Evolutionary conservation across 768 basidiomycete genomes (phyloP).

Genomic region (Auricularia auricula-judae): DNA sequence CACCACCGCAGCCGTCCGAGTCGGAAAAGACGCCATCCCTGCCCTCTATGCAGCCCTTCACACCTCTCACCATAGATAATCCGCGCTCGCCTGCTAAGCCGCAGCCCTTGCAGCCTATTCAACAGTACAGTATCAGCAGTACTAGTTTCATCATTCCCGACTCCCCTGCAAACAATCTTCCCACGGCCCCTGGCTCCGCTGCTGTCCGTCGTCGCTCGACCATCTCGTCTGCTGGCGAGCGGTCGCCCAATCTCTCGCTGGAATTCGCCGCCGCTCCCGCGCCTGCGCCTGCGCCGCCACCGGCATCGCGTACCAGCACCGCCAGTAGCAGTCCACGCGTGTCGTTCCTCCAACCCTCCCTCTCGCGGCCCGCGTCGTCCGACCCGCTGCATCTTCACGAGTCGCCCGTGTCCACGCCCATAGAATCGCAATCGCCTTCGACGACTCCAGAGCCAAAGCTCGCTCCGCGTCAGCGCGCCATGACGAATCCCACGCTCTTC

Average conservation of each 20-base stretch:
- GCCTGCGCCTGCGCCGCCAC: not conserved
- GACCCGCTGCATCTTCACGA: not conserved
- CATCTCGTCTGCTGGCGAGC: not conserved
- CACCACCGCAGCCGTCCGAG: not conserved
- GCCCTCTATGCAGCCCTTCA: slow-evolving; percentile 30
- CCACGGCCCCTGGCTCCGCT: slow-evolving; percentile 11
- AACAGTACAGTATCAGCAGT: too few species aligned
- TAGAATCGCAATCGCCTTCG: not conserved
- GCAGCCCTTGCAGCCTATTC: not conserved
- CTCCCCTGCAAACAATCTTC: slow-evolving; percentile 36
- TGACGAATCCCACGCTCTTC: not conserved
- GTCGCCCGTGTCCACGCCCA: not conserved
- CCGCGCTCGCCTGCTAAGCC: slow-evolving; percentile 8
- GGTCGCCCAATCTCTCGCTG: not conserved
- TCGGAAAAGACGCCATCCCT: slow-evolving; percentile 14
- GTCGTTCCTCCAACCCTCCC: not conserved
- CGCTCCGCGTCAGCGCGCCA: not conserved
- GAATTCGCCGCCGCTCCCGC: not conserved
- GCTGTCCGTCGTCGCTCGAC: not conserved
- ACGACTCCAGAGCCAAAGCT: not conserved
- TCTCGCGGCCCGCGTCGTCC: not conserved
- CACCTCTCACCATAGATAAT: slow-evolving; percentile 30
- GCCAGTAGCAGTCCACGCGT: not conserved
- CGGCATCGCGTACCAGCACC: not conserved
- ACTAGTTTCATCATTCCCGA: slow-evolving; percentile 14